These are phyloP conservation scores for Pythium vanterpoolii DNA, from an alignment of 352 stramenopile genomes.

Conservation along the genomic window DNA sequence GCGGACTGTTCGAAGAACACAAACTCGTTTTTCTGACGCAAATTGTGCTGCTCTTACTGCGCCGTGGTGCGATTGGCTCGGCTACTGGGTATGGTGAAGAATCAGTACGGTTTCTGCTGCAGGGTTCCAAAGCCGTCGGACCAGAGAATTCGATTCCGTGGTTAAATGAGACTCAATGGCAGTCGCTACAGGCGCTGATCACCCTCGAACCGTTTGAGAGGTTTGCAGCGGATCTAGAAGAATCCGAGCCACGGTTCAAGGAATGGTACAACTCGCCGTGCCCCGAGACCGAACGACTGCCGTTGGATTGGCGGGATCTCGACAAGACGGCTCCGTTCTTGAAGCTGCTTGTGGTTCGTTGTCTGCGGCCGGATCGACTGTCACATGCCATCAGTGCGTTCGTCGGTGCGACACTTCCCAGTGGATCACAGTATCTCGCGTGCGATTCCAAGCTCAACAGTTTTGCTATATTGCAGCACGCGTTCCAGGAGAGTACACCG, in stretches of 20 bases:
- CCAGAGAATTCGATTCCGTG: slow-evolving; percentile 80
- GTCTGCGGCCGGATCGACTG: slow-evolving; percentile 92
- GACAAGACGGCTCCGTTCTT: slow-evolving; percentile 88
- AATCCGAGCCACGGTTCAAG: slow-evolving; percentile 86
- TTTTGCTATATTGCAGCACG: slow-evolving; percentile 93
- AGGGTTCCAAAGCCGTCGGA: slow-evolving; percentile 56
- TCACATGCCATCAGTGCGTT: slow-evolving; percentile 93
- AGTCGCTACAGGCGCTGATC: slow-evolving; percentile 73
- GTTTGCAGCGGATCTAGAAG: slow-evolving; percentile 84
- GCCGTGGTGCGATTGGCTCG: slow-evolving; percentile 51
- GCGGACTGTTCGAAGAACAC: slow-evolving; percentile 91
- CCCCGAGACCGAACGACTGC: slow-evolving; percentile 88
- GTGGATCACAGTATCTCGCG: slow-evolving; percentile 78
- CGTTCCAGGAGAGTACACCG: slow-evolving; percentile 91
- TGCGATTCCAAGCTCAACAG: slow-evolving; percentile 92
- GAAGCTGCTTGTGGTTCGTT: slow-evolving; percentile 94
- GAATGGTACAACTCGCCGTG: slow-evolving; percentile 90
- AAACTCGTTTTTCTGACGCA: slow-evolving; percentile 90
- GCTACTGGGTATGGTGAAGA: slow-evolving; percentile 74
- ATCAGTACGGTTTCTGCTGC: slow-evolving; percentile 74
- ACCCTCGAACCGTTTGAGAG: slow-evolving; percentile 81
- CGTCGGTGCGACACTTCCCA: slow-evolving; percentile 77
- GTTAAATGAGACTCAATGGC: slow-evolving; percentile 85
- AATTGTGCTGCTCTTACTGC: slow-evolving; percentile 80
- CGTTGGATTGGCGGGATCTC: slow-evolving; percentile 90